These are phyloP conservation scores for Moniliophthora roreri DNA, from an alignment of 1,284 basidiomycete species.

Conservation along the genomic window DNA sequence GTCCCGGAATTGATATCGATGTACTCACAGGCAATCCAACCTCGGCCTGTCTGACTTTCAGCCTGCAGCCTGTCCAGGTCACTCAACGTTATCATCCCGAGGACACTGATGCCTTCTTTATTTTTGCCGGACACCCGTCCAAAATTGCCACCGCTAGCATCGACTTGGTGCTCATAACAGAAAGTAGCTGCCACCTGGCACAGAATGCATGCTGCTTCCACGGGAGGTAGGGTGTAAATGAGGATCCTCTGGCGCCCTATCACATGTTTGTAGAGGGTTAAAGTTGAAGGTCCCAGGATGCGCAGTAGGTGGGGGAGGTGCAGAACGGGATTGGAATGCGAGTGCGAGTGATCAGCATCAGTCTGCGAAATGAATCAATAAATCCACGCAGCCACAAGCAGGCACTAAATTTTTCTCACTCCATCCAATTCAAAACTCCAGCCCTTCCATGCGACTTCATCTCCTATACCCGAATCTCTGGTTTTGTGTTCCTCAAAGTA, in stretches of 20 bases:
- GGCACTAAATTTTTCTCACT: slow-evolving; percentile 30
- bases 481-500: slow-evolving; percentile 68
- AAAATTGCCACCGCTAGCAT: slow-evolving; percentile 23
- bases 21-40: slow-evolving; percentile 74
- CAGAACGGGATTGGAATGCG: slow-evolving; percentile 49
- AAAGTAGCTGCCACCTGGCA: slow-evolving; percentile 74
- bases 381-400: slow-evolving; percentile 1
- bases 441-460: slow-evolving; percentile 58
- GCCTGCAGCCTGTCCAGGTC: slow-evolving; percentile 62
- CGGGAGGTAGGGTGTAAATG: slow-evolving; percentile 74
- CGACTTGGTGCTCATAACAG: slow-evolving; percentile 58
- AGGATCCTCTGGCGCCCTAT: slow-evolving; percentile 69
- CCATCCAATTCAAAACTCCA: slow-evolving; percentile 65
- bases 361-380: slow-evolving; percentile 23
- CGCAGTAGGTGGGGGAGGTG: slow-evolving; percentile 70
- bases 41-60: slow-evolving; percentile 56
- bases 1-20: neutral
- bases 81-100: slow-evolving; percentile 75
- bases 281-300: slow-evolving; percentile 71
- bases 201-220: slow-evolving; percentile 74
- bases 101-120: slow-evolving; percentile 57
- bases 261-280: slow-evolving; percentile 77
- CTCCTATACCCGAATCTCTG: slow-evolving; percentile 43
- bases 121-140: slow-evolving; percentile 42
- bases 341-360: slow-evolving; percentile 31